A percentile compares a stretch with the other conserved stretches of the same genome.
Evolutionary conservation across 495 filamentous ascomycete genomes (phyloP).

Genomic region (Podospora pseudocomata): DNA sequence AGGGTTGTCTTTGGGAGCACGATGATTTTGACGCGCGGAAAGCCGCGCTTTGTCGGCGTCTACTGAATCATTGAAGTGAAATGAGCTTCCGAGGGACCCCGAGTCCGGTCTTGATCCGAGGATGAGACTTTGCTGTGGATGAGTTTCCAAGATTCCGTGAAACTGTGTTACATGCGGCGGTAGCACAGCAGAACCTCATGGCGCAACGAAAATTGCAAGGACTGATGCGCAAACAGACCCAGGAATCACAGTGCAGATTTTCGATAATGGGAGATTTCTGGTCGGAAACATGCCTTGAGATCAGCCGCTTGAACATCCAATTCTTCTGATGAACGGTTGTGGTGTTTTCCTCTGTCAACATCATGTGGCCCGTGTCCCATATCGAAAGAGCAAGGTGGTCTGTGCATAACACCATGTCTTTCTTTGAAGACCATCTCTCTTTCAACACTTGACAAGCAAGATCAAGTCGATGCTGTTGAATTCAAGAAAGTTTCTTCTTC

Average conservation of each 20-base stretch:
- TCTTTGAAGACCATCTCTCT: background rate
- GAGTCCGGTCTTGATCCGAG: background rate
- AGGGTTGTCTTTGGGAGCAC: background rate
- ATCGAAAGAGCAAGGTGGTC: background rate
- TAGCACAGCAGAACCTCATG: background rate
- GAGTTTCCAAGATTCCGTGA: background rate
- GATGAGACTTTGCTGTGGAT: background rate
- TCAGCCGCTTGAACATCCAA: background rate
- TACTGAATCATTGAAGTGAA: background rate
- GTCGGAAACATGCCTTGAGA: background rate
- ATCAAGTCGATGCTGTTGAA: background rate
- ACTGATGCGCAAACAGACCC: background rate
- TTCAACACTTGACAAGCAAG: background rate
- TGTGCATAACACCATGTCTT: background rate
- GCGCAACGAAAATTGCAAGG: background rate
- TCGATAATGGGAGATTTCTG: background rate
- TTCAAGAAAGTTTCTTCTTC: background rate
- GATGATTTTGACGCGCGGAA: constrained; percentile 8
- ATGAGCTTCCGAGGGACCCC: background rate
- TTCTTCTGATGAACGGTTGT: background rate
- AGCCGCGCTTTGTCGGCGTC: background rate
- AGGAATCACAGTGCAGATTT: background rate
- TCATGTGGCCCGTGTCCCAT: background rate
- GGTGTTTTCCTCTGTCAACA: background rate
- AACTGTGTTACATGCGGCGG: background rate